These are phyloP conservation scores for Periconia digitata DNA, from an alignment of 2,329 filamentous ascomycete species.

Conservation along the genomic window DNA sequence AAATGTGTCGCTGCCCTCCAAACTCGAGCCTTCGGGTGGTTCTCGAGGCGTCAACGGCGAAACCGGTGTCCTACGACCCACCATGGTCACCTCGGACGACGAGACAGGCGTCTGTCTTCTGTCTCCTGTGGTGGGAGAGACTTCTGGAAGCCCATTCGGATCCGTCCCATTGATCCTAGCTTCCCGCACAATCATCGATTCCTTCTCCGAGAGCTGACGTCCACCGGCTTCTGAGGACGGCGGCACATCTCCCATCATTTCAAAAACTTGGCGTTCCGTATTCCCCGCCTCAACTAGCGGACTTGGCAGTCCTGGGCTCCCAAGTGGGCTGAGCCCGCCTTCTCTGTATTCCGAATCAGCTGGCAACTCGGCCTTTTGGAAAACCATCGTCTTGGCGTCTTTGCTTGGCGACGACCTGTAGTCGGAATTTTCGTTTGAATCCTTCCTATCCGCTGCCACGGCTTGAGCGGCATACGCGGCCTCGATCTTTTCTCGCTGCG, in stretches of 20 bases:
- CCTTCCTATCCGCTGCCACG: conserved; percentile 20
- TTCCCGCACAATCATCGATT: conserved; percentile 50
- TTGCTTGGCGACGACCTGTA: conserved; percentile 24
- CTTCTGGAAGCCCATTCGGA: conserved; percentile 20
- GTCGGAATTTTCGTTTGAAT: conserved; percentile 20
- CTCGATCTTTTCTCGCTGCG: conserved; percentile 22
- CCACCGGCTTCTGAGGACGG: conserved; percentile 54
- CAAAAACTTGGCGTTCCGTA: conserved; percentile 45
- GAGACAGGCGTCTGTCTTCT: conserved; percentile 27
- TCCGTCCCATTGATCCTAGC: conserved; percentile 50
- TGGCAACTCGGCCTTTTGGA: conserved; percentile 51
- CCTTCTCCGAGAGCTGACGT: conserved; percentile 51
- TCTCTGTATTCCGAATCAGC: conserved; percentile 21
- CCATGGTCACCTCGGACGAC: conserved; percentile 29
- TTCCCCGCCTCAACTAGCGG: conserved; percentile 37
- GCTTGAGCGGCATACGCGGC: conserved; percentile 27
- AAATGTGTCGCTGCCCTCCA: conserved; percentile 36
- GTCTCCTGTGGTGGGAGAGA: conserved; percentile 22
- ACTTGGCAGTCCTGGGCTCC: conserved; percentile 14
- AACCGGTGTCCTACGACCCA: conserved; percentile 27
- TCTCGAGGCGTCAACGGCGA: conserved; percentile 36
- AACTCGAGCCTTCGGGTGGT: conserved; percentile 31
- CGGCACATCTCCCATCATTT: conserved; percentile 59
- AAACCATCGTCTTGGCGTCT: conserved; percentile 35
- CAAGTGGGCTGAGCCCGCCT: conserved; percentile 14